Evolutionary conservation across 768 basidiomycete genomes (phyloP).

Genomic region (Naganishia vishniacii): DNA sequence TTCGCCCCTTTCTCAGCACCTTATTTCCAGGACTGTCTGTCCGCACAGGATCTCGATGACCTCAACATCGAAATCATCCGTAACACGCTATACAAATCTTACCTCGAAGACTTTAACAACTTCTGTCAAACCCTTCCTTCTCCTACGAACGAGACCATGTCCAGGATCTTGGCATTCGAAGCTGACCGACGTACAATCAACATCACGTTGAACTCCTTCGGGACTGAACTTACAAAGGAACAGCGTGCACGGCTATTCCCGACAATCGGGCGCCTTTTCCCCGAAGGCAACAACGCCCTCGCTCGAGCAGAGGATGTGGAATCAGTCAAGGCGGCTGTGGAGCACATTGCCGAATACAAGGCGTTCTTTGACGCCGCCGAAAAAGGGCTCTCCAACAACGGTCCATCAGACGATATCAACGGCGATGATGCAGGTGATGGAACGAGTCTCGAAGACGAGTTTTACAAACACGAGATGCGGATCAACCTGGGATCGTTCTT

Average conservation of each 20-base stretch:
- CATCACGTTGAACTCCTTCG: slow-evolving; percentile 98
- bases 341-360: slow-evolving; percentile 81
- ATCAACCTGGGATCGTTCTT: slow-evolving; percentile 91
- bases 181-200: slow-evolving; percentile 95
- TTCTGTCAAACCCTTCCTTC: slow-evolving; percentile 73
- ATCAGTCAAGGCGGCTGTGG: slow-evolving; percentile 79
- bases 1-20: slow-evolving; percentile 57
- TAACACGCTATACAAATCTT: slow-evolving; percentile 97
- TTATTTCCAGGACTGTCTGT: slow-evolving; percentile 92
- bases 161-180: slow-evolving; percentile 84
- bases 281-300: slow-evolving; percentile 88
- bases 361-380: slow-evolving; percentile 71
- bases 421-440: slow-evolving; percentile 55
- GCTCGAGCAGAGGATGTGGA: slow-evolving; percentile 93
- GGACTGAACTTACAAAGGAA: slow-evolving; percentile 89
- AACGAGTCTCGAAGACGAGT: slow-evolving; percentile 74
- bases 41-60: slow-evolving; percentile 93
- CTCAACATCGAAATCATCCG: slow-evolving; percentile 99
- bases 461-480: slow-evolving; percentile 87
- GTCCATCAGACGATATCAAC: background rate
- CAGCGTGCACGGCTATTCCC: slow-evolving; percentile 92
- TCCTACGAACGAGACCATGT: slow-evolving; percentile 88
- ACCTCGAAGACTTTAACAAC: slow-evolving; percentile 91
- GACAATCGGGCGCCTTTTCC: slow-evolving; percentile 83
- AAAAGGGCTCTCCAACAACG: slow-evolving; percentile 24